Evolutionary conservation across 768 basidiomycete genomes (phyloP).

Genomic region (Butyriboletus loyo): DNA sequence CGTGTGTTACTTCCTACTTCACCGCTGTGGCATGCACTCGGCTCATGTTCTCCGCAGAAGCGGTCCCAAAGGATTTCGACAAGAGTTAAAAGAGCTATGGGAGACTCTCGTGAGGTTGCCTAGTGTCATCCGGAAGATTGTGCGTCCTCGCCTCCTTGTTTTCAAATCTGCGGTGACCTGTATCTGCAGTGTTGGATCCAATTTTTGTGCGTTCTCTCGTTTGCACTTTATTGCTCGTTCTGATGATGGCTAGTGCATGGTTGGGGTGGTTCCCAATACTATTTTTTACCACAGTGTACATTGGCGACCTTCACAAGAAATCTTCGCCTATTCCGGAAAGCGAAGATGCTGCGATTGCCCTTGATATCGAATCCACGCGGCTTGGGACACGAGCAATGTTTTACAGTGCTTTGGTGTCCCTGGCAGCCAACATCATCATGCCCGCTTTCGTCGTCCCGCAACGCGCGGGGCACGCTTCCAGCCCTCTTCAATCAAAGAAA

Average conservation of each 20-base stretch:
- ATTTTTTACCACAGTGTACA: slow-evolving; percentile 84
- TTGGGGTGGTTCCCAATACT: slow-evolving; percentile 91
- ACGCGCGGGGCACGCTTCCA: slow-evolving; percentile 8
- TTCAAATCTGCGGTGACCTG: slow-evolving; percentile 5
- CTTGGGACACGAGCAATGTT: slow-evolving; percentile 84
- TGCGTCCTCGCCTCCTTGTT: slow-evolving; percentile 38
- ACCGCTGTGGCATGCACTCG: not conserved
- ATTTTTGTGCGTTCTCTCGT: slow-evolving; percentile 60
- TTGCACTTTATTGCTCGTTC: not conserved
- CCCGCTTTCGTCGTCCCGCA: slow-evolving; percentile 56
- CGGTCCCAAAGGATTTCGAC: slow-evolving; percentile 29
- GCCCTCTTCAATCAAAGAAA: slow-evolving; percentile 16
- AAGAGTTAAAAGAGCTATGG: slow-evolving; percentile 68
- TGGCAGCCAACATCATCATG: slow-evolving; percentile 64
- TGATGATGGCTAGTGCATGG: slow-evolving; percentile 55
- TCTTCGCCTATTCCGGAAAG: slow-evolving; percentile 34
- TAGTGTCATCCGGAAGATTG: slow-evolving; percentile 72
- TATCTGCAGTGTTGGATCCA: slow-evolving; percentile 64
- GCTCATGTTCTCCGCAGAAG: slow-evolving; percentile 14
- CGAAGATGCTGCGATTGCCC: slow-evolving; percentile 29
- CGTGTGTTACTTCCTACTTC: slow-evolving; percentile 16
- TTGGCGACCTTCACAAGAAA: slow-evolving; percentile 80
- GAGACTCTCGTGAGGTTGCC: slow-evolving; percentile 68
- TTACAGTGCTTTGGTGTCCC: slow-evolving; percentile 65
- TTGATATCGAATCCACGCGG: slow-evolving; percentile 72